Percentiles rank a stretch among this genome's conserved stretches.
Evolutionary conservation across 2,329 filamentous ascomycete genomes (phyloP).

Genomic region (Fusarium aywerte): DNA sequence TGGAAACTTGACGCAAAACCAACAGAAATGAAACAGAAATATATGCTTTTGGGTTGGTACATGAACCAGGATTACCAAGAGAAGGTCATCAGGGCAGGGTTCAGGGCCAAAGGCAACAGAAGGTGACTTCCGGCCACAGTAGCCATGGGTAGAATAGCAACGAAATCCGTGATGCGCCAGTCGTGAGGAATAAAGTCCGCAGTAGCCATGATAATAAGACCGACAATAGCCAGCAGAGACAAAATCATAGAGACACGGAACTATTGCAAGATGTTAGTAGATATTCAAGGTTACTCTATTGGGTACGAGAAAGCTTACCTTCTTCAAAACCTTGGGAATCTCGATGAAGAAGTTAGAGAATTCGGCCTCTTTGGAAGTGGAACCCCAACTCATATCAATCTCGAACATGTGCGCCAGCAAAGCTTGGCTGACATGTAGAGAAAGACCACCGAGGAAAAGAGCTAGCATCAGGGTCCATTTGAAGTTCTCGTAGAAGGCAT

Average conservation of each 20-base stretch:
- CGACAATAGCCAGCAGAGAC: constrained; percentile 65
- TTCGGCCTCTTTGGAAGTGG: constrained; percentile 84
- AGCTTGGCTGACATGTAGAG: constrained; percentile 82
- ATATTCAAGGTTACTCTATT: constrained; percentile 44
- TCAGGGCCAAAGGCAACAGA: constrained; percentile 76
- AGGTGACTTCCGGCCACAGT: constrained; percentile 76
- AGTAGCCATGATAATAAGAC: constrained; percentile 72
- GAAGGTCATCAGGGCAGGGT: constrained; percentile 84
- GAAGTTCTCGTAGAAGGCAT: constrained; percentile 70
- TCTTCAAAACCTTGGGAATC: constrained; percentile 79
- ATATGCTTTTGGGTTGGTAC: constrained; percentile 10
- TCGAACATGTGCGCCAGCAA: constrained; percentile 85
- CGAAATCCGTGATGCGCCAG: constrained; percentile 76
- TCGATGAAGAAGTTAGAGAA: constrained; percentile 88
- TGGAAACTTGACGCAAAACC: background rate
- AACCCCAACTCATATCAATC: constrained; percentile 87
- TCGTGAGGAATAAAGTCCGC: constrained; percentile 72
- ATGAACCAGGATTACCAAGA: constrained; percentile 65
- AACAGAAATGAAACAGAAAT: background rate
- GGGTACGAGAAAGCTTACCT: constrained; percentile 66
- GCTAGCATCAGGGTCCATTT: constrained; percentile 80
- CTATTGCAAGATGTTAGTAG: constrained; percentile 47
- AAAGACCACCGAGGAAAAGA: constrained; percentile 85
- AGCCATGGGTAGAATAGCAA: constrained; percentile 80
- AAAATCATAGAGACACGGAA: constrained; percentile 81